phyloP scores from a whole-genome alignment of 371 early-diverging fungal genomes.

The Coemansia sp. region DNA sequence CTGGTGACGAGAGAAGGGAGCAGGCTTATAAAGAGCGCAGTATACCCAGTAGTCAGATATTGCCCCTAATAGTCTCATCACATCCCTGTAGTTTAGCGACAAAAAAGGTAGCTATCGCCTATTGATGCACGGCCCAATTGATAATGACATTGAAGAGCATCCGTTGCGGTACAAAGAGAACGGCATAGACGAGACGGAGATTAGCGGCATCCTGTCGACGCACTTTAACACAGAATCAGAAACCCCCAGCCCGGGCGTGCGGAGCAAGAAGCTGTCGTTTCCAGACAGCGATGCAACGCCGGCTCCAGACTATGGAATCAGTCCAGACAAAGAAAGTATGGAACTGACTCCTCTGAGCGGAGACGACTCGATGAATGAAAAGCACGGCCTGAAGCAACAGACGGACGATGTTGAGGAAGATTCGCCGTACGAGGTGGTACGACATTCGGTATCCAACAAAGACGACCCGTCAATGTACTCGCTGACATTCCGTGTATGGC shows the following conservation, averaged over 20 bases:
- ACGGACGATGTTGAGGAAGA: constrained; percentile 50
- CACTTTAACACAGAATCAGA: background rate
- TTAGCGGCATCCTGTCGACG: background rate
- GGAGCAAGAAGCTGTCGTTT: constrained; percentile 1
- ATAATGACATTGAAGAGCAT: background rate
- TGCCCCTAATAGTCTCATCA: too few species aligned
- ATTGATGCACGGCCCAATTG: background rate
- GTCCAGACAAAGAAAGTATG: background rate
- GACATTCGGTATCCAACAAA: constrained; percentile 64
- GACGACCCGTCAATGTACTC: constrained; percentile 69
- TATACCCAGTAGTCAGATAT: too few species aligned
- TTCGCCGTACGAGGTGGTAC: constrained; percentile 74
- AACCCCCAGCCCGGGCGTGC: background rate
- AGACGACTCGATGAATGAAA: constrained; percentile 44
- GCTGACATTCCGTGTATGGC: constrained; percentile 74
- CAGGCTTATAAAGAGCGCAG: too few species aligned
- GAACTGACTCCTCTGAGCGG: background rate
- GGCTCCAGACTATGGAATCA: background rate
- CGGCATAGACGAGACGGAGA: background rate
- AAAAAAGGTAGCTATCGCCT: background rate
- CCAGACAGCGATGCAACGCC: constrained; percentile 5
- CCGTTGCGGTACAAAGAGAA: background rate
- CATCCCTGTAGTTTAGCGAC: too few species aligned
- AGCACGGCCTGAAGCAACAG: constrained; percentile 4
- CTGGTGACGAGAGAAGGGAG: too few species aligned